Conservation (phyloP, 208 protist species). For the Spongospora subterranea region DNA sequence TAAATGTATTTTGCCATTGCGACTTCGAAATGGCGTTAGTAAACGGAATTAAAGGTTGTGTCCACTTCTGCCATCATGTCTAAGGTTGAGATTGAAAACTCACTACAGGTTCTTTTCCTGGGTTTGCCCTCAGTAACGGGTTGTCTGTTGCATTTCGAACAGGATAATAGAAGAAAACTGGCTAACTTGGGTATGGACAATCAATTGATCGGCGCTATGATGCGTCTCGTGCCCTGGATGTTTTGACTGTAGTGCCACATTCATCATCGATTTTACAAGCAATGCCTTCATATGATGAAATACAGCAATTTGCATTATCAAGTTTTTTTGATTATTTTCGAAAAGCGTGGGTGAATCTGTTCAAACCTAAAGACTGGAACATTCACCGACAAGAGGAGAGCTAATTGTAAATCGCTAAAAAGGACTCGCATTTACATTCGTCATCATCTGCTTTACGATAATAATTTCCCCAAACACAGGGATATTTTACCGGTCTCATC, state of each 20-base stretch:
- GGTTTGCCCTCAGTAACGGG: neutral
- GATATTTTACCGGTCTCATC: too few species aligned
- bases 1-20: too few species aligned
- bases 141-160: neutral
- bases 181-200: neutral
- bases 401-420: neutral
- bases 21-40: neutral
- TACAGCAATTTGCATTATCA: neutral
- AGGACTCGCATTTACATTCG: too few species aligned
- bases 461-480: too few species aligned
- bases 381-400: neutral
- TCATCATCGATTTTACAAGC: neutral
- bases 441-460: too few species aligned
- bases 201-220: neutral
- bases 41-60: neutral
- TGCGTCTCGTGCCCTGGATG: neutral
- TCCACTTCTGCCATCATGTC: neutral
- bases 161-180: neutral
- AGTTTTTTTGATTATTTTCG: neutral
- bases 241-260: neutral
- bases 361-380: neutral
- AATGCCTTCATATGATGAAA: neutral
- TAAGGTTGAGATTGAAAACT: neutral
- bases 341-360: neutral
- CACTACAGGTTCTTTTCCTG: neutral